Evolutionary conservation across 2,329 filamentous ascomycete genomes (phyloP).

Genomic region (Ophiostoma triangulosporum): DNA sequence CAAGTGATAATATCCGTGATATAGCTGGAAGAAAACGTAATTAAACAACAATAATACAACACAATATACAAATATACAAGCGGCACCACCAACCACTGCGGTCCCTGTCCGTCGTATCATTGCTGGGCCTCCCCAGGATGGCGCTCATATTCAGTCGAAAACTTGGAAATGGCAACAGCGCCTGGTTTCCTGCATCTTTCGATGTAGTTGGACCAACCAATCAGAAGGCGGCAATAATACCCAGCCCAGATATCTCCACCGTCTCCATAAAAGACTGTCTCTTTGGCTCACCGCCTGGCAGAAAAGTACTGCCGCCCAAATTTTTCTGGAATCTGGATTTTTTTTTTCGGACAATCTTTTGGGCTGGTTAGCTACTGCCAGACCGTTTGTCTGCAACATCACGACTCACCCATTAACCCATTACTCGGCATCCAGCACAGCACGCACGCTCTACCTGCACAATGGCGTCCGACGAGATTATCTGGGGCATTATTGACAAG

Average conservation of each 20-base stretch:
- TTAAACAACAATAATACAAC: too few relatives aligned
- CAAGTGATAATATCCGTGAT: too few relatives aligned
- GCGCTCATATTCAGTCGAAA: too few relatives aligned
- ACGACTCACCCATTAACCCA: background rate
- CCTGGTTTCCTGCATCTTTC: background rate
- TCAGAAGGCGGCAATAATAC: background rate
- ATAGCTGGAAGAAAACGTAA: too few relatives aligned
- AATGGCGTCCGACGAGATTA: conserved; percentile 94
- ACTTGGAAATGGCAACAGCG: background rate
- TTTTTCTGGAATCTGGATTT: background rate
- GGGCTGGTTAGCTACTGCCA: background rate
- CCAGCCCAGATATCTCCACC: background rate
- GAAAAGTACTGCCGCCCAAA: conserved; percentile 3
- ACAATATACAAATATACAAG: too few relatives aligned
- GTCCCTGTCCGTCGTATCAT: too few relatives aligned
- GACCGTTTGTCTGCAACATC: background rate
- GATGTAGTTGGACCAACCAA: background rate
- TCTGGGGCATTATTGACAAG: conserved; percentile 95
- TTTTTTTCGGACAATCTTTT: background rate
- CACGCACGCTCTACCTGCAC: background rate
- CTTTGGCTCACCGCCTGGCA: conserved; percentile 1
- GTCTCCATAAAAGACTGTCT: background rate
- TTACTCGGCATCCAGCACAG: background rate
- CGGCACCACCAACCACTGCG: too few relatives aligned
- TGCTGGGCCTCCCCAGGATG: too few relatives aligned